These are phyloP conservation scores for Cryptococcus sp. DNA, from an alignment of 1,284 basidiomycete species.

Conservation along the genomic window DNA sequence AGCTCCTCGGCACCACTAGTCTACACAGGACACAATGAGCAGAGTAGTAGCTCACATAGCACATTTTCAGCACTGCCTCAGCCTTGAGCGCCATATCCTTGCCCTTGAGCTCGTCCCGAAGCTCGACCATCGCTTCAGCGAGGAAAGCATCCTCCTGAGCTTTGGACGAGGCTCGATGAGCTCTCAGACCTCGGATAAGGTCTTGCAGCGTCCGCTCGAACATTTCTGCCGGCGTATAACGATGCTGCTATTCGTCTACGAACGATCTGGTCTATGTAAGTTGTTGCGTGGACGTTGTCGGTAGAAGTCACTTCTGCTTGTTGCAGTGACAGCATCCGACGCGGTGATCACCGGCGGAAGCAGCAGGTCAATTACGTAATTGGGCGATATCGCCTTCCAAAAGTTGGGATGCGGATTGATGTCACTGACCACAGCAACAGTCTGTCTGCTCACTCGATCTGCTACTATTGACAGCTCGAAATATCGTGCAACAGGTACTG, in stretches of 20 bases:
- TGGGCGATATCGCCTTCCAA: background rate
- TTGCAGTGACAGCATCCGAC: conserved; percentile 3
- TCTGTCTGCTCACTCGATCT: too few relatives aligned
- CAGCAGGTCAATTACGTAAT: background rate
- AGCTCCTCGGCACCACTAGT: conserved; percentile 4
- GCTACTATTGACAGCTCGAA: too few relatives aligned
- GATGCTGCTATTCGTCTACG: too few relatives aligned
- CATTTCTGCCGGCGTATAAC: conserved; percentile 57
- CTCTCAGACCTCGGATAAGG: conserved; percentile 83
- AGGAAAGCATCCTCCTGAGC: conserved; percentile 56
- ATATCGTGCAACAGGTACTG: too few relatives aligned
- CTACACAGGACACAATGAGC: background rate
- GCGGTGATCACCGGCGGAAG: background rate
- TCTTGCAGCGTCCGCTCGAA: conserved; percentile 92
- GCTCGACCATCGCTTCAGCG: conserved; percentile 63
- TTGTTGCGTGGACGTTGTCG: background rate
- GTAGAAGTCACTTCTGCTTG: too few relatives aligned
- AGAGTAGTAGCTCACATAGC: conserved; percentile 71
- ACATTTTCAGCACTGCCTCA: conserved; percentile 90
- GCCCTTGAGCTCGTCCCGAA: conserved; percentile 82
- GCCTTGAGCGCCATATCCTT: conserved; percentile 98
- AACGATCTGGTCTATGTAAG: background rate
- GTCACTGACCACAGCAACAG: too few relatives aligned
- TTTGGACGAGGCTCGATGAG: conserved; percentile 52
- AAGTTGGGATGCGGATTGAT: background rate